Conservation (phyloP, 2,329 filamentous ascomycete species). For the Fusarium subglutinans region DNA sequence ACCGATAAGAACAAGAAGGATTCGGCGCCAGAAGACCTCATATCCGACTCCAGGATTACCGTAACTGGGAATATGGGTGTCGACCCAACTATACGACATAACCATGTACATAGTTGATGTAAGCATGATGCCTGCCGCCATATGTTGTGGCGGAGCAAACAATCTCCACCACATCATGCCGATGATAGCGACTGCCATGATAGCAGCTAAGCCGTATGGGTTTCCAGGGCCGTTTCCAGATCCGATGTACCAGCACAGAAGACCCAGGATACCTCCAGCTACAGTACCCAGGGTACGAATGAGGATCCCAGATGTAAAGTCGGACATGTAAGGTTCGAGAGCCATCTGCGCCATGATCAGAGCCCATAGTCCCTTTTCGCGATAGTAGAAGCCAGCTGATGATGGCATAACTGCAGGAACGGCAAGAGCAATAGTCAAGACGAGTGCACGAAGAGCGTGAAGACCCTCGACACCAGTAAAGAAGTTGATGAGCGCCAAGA, state of each 20-base stretch:
- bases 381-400: constrained; percentile 31
- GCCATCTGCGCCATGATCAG: constrained; percentile 36
- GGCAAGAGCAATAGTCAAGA: constrained; percentile 5
- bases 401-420: constrained; percentile 6
- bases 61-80: constrained; percentile 28
- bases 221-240: constrained; percentile 13
- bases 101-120: constrained; percentile 34
- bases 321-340: constrained; percentile 32
- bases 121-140: constrained; percentile 32
- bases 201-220: constrained; percentile 27
- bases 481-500: constrained; percentile 4
- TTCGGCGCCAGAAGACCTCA: constrained; percentile 9
- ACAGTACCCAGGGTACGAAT: constrained; percentile 15
- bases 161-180: constrained; percentile 36
- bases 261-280: constrained; percentile 10
- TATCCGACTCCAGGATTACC: constrained; percentile 23
- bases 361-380: constrained; percentile 34
- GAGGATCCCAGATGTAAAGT: constrained; percentile 25
- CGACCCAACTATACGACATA: constrained; percentile 32
- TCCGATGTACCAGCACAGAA: constrained; percentile 15
- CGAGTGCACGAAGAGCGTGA: background rate
- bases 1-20: constrained; percentile 16
- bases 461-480: constrained; percentile 7
- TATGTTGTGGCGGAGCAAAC: constrained; percentile 27
- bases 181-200: constrained; percentile 25